Percentiles rank a stretch among this genome's conserved stretches.
Conservation (phyloP, 108 stramenopile genomes). For the Nitzschia sp. region DNA sequence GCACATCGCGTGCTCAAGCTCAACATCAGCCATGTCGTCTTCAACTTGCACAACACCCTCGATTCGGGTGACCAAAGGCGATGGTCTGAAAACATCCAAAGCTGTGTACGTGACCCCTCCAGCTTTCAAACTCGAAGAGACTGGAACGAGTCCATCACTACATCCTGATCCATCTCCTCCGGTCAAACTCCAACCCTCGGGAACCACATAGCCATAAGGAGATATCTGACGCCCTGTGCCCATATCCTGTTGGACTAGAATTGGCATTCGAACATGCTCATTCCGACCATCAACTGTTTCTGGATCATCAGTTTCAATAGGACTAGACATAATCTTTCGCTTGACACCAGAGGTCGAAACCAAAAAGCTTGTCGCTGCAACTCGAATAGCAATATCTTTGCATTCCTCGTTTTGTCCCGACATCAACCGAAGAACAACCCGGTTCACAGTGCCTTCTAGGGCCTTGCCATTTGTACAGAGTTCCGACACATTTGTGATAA, state of each 20-base stretch:
- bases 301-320: conserved; percentile 8
- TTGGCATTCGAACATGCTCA: conserved; percentile 39
- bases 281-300: conserved; percentile 14
- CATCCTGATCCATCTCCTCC: conserved; percentile 13
- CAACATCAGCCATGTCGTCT: neutral
- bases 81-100: conserved; percentile 69
- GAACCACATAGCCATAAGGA: conserved; percentile 50
- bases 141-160: conserved; percentile 8
- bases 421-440: conserved; percentile 58
- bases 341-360: conserved; percentile 32
- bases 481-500: conserved; percentile 63
- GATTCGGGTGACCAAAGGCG: conserved; percentile 14
- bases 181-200: conserved; percentile 61
- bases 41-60: conserved; percentile 2
- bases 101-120: conserved; percentile 49
- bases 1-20: conserved; percentile 26
- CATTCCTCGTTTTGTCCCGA: conserved; percentile 59
- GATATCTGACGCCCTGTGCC: neutral
- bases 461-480: conserved; percentile 48
- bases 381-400: conserved; percentile 48
- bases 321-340: conserved; percentile 14
- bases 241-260: conserved; percentile 27
- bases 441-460: conserved; percentile 85
- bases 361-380: conserved; percentile 41
- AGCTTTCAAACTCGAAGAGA: conserved; percentile 32